Conservation (phyloP, 2,329 filamentous ascomycete species). For the Massarina eburnea region DNA sequence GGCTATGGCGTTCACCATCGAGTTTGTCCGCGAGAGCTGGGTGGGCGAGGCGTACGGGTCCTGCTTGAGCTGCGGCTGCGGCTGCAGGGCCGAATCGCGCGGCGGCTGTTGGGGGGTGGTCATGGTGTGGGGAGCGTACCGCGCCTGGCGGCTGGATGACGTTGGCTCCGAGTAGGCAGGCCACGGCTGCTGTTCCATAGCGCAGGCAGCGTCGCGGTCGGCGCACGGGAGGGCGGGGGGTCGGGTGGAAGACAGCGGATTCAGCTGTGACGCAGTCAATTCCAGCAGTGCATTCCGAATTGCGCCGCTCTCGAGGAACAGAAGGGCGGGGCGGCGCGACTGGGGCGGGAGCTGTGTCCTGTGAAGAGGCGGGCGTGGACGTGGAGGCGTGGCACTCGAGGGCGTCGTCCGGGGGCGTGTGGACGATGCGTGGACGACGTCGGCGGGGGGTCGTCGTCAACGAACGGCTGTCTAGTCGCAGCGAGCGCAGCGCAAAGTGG, state of each 20-base stretch:
- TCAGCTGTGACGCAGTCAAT: conserved; percentile 41
- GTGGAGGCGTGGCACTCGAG: conserved; percentile 18
- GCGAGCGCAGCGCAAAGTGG: too few species aligned
- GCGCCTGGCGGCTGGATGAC: conserved; percentile 36
- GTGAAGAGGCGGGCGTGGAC: conserved; percentile 4
- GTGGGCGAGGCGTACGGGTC: conserved; percentile 39
- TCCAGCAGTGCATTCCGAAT: conserved; percentile 39
- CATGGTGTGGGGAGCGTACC: conserved; percentile 42
- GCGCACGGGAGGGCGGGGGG: conserved; percentile 11
- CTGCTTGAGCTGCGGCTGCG: conserved; percentile 38
- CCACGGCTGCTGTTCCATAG: conserved; percentile 37
- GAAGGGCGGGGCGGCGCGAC: conserved; percentile 1
- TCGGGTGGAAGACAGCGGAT: conserved; percentile 27
- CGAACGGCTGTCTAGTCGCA: neutral
- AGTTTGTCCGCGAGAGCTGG: conserved; percentile 39
- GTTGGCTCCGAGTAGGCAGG: conserved; percentile 39
- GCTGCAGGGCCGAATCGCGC: conserved; percentile 32
- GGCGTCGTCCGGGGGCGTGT: conserved; percentile 8
- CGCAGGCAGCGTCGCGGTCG: conserved; percentile 4
- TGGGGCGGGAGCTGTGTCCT: neutral
- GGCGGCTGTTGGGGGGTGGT: conserved; percentile 36
- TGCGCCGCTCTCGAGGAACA: conserved; percentile 17
- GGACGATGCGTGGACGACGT: conserved; percentile 16
- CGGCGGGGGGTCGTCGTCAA: conserved; percentile 2
- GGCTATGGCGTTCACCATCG: conserved; percentile 28